Percentiles rank a stretch among this genome's conserved stretches.
Evolutionary conservation across 2,329 filamentous ascomycete species (phyloP).

Genomic region (Rachicladosporium sp.): DNA sequence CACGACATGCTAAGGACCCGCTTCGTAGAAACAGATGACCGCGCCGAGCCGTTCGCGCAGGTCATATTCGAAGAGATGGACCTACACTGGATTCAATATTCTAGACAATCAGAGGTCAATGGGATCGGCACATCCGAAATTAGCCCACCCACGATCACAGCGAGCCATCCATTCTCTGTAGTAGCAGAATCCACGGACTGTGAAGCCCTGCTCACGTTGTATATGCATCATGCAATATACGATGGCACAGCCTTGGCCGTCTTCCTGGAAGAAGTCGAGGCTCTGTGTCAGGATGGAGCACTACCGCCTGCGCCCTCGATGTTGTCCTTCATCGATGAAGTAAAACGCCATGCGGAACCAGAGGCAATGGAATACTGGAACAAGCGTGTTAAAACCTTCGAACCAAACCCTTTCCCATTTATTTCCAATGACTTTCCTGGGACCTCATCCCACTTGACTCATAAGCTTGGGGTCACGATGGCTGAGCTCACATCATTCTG

Average conservation of each 20-base stretch:
- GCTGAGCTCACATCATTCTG: conserved; percentile 36
- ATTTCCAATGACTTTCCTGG: background rate
- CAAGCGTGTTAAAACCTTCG: conserved; percentile 40
- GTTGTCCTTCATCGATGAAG: conserved; percentile 49
- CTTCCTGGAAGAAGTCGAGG: conserved; percentile 60
- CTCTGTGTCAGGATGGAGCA: conserved; percentile 34
- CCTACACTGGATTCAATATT: conserved; percentile 26
- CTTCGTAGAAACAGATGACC: conserved; percentile 54
- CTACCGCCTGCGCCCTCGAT: conserved; percentile 46
- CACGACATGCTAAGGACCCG: conserved; percentile 70
- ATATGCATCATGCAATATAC: conserved; percentile 73
- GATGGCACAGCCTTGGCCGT: conserved; percentile 66
- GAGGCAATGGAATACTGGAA: conserved; percentile 56
- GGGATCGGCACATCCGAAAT: background rate
- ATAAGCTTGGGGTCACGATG: background rate
- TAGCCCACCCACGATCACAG: background rate
- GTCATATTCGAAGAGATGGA: conserved; percentile 46
- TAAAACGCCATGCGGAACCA: conserved; percentile 37
- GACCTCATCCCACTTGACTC: too few species aligned
- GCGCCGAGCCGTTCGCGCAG: conserved; percentile 56
- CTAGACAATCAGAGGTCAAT: background rate
- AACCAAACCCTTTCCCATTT: conserved; percentile 30
- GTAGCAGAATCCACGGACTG: background rate
- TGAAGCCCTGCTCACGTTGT: conserved; percentile 21
- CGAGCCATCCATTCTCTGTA: conserved; percentile 1